These are phyloP conservation scores for Lippia alba DNA, from an alignment of 305 asterid genomes.

Conservation along the genomic window DNA sequence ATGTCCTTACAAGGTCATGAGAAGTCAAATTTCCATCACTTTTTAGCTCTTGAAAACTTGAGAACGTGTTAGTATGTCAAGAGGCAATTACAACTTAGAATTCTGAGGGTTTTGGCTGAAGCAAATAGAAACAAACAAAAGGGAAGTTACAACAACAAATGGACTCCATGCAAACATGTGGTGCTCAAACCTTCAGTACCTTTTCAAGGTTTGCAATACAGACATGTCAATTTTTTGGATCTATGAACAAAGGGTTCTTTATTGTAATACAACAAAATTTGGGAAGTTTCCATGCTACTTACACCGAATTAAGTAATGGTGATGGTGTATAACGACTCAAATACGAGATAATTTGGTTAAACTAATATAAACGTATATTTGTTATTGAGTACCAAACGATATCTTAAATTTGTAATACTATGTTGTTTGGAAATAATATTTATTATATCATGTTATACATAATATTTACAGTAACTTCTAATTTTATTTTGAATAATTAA, in stretches of 20 bases:
- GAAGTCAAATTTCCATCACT: constrained; percentile 34
- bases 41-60: constrained; percentile 30
- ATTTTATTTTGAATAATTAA: too few relatives aligned
- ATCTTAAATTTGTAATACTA: too few relatives aligned
- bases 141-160: constrained; percentile 20
- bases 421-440: too few relatives aligned
- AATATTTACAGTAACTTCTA: too few relatives aligned
- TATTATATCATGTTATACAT: too few relatives aligned
- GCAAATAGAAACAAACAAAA: background rate
- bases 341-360: too few relatives aligned
- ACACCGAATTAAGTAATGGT: background rate
- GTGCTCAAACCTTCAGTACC: constrained; percentile 20
- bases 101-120: constrained; percentile 13
- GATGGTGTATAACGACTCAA: too few relatives aligned
- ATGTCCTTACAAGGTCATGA: constrained; percentile 39
- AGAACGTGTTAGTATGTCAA: constrained; percentile 34
- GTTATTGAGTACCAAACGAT: too few relatives aligned
- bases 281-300: background rate
- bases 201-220: background rate
- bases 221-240: background rate
- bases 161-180: constrained; percentile 29
- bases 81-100: constrained; percentile 28
- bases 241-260: background rate
- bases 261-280: background rate
- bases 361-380: too few relatives aligned